These are phyloP conservation scores for Hanseniaspora guilliermondii DNA, from an alignment of 805 yeast species.

Conservation along the genomic window DNA sequence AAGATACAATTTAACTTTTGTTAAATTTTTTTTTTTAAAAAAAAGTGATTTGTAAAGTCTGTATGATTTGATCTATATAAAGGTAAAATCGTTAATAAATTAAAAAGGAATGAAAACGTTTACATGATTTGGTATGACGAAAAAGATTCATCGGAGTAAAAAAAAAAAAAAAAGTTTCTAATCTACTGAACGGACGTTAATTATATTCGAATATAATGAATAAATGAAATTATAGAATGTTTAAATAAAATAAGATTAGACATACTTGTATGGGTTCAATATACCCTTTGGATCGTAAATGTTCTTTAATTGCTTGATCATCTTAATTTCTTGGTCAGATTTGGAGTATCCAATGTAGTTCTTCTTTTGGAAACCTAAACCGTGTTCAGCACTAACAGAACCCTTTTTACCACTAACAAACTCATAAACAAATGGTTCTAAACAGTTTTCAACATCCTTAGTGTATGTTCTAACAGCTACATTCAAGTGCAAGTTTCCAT, in stretches of 20 bases:
- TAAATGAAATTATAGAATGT: too few species aligned
- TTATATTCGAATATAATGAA: too few species aligned
- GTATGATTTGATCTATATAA: background rate
- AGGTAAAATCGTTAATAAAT: too few species aligned
- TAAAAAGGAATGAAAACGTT: background rate
- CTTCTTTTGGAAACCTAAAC: slow-evolving; percentile 92
- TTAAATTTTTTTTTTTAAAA: too few species aligned
- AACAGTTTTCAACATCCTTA: slow-evolving; percentile 60
- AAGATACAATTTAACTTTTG: too few species aligned
- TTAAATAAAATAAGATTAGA: slow-evolving; percentile 26
- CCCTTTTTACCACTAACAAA: slow-evolving; percentile 64
- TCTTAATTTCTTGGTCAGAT: slow-evolving; percentile 49
- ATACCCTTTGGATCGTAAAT: slow-evolving; percentile 84
- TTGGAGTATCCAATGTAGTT: slow-evolving; percentile 80
- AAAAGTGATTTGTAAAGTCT: too few species aligned
- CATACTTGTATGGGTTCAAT: slow-evolving; percentile 87
- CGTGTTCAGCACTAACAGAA: slow-evolving; percentile 94
- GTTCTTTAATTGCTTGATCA: slow-evolving; percentile 70
- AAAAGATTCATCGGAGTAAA: background rate
- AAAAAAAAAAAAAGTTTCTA: background rate
- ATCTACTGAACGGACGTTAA: too few species aligned
- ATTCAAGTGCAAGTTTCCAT: slow-evolving; percentile 89
- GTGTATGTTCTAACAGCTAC: slow-evolving; percentile 78
- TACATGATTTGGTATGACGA: too few species aligned
- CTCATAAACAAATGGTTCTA: slow-evolving; percentile 93